Evolutionary conservation across 352 stramenopile species (phyloP).

Genomic region (Globisporangium rhizosaccharum): DNA sequence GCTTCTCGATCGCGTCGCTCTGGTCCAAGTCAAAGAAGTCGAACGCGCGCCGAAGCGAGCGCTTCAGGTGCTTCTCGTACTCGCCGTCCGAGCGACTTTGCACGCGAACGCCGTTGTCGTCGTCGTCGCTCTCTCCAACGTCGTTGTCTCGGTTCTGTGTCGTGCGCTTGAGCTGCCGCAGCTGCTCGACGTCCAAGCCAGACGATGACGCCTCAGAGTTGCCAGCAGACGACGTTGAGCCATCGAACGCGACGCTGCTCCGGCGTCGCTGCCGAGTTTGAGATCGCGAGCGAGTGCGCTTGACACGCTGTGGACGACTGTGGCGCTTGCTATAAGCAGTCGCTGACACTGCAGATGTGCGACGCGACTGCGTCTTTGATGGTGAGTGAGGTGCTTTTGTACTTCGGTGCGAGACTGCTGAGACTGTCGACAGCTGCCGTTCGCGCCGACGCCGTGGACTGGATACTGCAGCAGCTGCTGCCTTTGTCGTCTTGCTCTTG

Average conservation of each 20-base stretch:
- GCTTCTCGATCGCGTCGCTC: conserved; percentile 64
- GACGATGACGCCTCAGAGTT: conserved; percentile 16
- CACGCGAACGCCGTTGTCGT: conserved; percentile 17
- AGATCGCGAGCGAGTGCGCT: not conserved
- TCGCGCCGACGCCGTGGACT: no score
- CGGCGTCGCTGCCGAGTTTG: not conserved
- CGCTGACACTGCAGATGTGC: no score
- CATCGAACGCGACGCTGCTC: not conserved
- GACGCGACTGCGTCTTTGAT: no score
- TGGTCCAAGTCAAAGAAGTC: conserved; percentile 78
- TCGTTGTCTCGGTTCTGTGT: conserved; percentile 1
- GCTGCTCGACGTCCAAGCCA: conserved; percentile 36
- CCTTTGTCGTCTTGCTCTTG: conserved; percentile 2
- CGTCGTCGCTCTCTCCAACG: conserved; percentile 2
- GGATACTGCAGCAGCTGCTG: not conserved
- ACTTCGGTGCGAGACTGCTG: no score
- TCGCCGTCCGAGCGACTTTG: conserved; percentile 45
- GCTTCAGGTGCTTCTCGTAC: conserved; percentile 58
- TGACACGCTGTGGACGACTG: not conserved
- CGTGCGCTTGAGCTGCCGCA: conserved; percentile 25
- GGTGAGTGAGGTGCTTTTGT: no score
- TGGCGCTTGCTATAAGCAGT: not conserved
- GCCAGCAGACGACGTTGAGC: conserved; percentile 6
- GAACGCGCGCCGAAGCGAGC: conserved; percentile 54
- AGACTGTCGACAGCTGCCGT: no score